Base-by-base conservation (phyloP, 176 grass and related monocot species). In the Lolium rigidum region DNA sequence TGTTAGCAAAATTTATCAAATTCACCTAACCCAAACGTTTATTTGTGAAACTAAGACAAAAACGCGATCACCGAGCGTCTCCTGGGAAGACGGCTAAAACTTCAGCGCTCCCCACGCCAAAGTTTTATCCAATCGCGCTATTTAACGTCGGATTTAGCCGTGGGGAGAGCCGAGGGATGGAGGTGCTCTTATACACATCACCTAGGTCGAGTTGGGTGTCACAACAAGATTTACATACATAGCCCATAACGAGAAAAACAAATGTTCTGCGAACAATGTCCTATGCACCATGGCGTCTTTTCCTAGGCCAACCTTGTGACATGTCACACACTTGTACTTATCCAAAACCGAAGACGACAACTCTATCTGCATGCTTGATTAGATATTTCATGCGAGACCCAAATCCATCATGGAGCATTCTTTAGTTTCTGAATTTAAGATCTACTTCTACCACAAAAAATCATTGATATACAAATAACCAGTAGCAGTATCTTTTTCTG, bases 401-500 rank as follows among this genome's bases (percentile, higher is more conserved):
- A 52, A 7, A 14, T 74, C 50, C 54, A 56, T 18, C 16, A 20
- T 56, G 54, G 17, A 56, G 54, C 15, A 17, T 17, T 63, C 63
- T 80, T 18, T 4, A 69, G 74, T 31, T 54, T 48, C 15, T 43
- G 26, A 9, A 3, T 49, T 20, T 26, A 54, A 63, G 12, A 49
- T 68, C 6, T 1, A 63, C 5, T 24, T 56, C 54, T 56, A 56
- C 54, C 54, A 80, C 55, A 75, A 58, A 69, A 50, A 52, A 12
- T 75, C 15, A 6, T 54, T 2, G 13, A 21, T 13, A 3, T 35
- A 35, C 2, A 6, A 14, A 75, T 2, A n/a, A 17, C 5, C 1
- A 57, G 66, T 10, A 21, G 46, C 5, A 16, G 26, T n/a, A 87
- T 83, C 4, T 79, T 83, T 84, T 65, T 44, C 41, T 61, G 20